Conservation (phyloP, 129 eudicot genomes). For the Flaveria trinervia region DNA sequence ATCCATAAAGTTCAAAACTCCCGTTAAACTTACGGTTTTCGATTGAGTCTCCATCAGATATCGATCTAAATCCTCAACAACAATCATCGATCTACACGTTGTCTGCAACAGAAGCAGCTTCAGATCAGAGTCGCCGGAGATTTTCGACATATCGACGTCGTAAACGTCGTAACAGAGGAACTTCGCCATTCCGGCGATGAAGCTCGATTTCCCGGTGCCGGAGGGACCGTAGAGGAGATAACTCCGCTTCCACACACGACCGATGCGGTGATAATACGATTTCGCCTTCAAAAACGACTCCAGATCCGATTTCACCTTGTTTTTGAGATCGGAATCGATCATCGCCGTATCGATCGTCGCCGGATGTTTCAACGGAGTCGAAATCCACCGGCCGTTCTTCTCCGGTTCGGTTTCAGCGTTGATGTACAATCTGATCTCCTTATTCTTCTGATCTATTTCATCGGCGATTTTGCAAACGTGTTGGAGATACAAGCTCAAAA, state of each 20-base stretch:
- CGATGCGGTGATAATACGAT: slow-evolving; percentile 78
- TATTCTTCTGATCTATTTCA: slow-evolving; percentile 61
- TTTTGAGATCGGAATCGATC: slow-evolving; percentile 71
- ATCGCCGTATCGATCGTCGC: slow-evolving; percentile 82
- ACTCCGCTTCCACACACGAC: slow-evolving; percentile 86
- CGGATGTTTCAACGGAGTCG: slow-evolving; percentile 77
- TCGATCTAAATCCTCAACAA: slow-evolving; percentile 73
- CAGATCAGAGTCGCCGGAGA: slow-evolving; percentile 63
- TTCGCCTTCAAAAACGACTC: slow-evolving; percentile 72
- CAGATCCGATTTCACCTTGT: slow-evolving; percentile 68
- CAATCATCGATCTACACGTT: slow-evolving; percentile 60
- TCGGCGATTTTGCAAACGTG: slow-evolving; percentile 65
- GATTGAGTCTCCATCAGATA: slow-evolving; percentile 46
- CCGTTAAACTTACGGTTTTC: slow-evolving; percentile 52
- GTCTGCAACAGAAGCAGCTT: slow-evolving; percentile 67
- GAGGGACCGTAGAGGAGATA: slow-evolving; percentile 72
- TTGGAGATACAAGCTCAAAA: slow-evolving; percentile 70
- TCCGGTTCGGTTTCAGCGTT: slow-evolving; percentile 48
- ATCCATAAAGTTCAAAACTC: slow-evolving; percentile 82
- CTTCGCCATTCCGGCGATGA: slow-evolving; percentile 87
- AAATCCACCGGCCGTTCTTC: slow-evolving; percentile 73
- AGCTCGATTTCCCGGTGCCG: slow-evolving; percentile 90
- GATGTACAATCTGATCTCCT: slow-evolving; percentile 58
- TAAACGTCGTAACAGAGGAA: slow-evolving; percentile 63
- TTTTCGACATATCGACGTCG: slow-evolving; percentile 63